Conservation (phyloP, 1,139 yeast genomes). For the Diutina sp. region DNA sequence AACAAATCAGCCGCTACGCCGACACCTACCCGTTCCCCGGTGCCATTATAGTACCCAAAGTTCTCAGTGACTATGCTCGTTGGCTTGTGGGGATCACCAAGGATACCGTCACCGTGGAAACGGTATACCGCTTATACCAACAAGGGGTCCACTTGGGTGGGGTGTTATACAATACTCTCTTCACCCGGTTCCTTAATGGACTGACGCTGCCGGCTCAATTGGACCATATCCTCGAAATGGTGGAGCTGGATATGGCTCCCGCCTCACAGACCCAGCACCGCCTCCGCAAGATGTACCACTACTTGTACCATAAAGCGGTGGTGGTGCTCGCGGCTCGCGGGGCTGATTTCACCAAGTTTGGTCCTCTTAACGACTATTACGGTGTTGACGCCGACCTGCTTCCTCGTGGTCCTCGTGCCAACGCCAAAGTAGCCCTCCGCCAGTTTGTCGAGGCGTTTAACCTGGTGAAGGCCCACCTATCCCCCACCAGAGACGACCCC, state of each 20-base stretch:
- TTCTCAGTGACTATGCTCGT: not conserved
- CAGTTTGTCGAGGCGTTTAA: conserved; percentile 4
- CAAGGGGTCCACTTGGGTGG: not conserved
- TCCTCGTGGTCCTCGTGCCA: not conserved
- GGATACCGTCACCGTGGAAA: not conserved
- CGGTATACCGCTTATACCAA: not conserved
- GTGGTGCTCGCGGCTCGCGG: conserved; percentile 7
- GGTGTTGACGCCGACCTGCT: conserved; percentile 8
- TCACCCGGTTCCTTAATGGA: not conserved
- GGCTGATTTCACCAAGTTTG: conserved; percentile 10
- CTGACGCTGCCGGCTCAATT: not conserved
- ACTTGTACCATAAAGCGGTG: conserved; percentile 13
- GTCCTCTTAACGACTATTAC: conserved; percentile 18
- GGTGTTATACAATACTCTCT: not conserved
- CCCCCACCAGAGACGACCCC: not conserved
- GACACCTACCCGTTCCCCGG: not conserved
- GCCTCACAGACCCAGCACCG: conserved; percentile 20
- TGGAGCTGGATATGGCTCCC: conserved; percentile 18
- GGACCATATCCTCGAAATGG: conserved; percentile 8
- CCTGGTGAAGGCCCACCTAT: not conserved
- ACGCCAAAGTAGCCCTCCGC: conserved; percentile 3
- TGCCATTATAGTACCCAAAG: not conserved
- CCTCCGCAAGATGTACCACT: conserved; percentile 11
- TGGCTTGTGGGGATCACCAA: not conserved
- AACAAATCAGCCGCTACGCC: not conserved